These are phyloP conservation scores for Entomophthora muscae DNA, from an alignment of 371 early-diverging fungal genomes.

Conservation along the genomic window DNA sequence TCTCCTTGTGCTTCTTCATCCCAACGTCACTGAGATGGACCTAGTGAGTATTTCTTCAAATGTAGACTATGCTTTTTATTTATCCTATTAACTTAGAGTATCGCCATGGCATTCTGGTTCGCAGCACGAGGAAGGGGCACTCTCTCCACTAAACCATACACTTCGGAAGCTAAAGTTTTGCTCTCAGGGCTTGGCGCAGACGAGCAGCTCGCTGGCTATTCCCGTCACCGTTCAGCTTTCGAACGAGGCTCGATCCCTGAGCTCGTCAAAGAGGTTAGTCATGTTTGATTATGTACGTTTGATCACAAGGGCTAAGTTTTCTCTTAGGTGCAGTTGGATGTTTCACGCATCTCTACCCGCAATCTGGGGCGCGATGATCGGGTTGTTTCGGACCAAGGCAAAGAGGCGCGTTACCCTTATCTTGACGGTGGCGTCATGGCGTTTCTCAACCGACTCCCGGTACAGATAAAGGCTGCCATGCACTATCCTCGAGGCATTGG, in stretches of 20 bases:
- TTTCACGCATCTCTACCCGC: conserved; percentile 61
- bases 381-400: conserved; percentile 71
- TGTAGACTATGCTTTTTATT: too few species aligned
- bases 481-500: conserved; percentile 65
- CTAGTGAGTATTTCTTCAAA: conserved; percentile 29
- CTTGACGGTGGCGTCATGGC: conserved; percentile 50
- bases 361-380: conserved; percentile 92
- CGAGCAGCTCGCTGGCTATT: conserved; percentile 86
- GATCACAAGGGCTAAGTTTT: neutral
- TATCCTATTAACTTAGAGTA: conserved; percentile 59
- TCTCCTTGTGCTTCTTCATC: conserved; percentile 56
- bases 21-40: conserved; percentile 87
- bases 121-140: conserved; percentile 58
- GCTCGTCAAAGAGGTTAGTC: conserved; percentile 44
- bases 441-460: conserved; percentile 44
- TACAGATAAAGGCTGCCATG: conserved; percentile 64
- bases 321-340: conserved; percentile 57
- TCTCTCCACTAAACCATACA: neutral
- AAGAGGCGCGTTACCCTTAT: conserved; percentile 83
- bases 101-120: conserved; percentile 94
- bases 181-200: conserved; percentile 92
- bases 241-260: conserved; percentile 37
- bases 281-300: too few species aligned
- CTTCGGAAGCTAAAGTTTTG: conserved; percentile 47
- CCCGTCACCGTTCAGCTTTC: conserved; percentile 65